A percentile compares a stretch with the other conserved stretches of the same genome.
These are phyloP conservation scores for Xylaria digitata DNA, from an alignment of 2,329 filamentous ascomycete genomes.

Conservation along the genomic window DNA sequence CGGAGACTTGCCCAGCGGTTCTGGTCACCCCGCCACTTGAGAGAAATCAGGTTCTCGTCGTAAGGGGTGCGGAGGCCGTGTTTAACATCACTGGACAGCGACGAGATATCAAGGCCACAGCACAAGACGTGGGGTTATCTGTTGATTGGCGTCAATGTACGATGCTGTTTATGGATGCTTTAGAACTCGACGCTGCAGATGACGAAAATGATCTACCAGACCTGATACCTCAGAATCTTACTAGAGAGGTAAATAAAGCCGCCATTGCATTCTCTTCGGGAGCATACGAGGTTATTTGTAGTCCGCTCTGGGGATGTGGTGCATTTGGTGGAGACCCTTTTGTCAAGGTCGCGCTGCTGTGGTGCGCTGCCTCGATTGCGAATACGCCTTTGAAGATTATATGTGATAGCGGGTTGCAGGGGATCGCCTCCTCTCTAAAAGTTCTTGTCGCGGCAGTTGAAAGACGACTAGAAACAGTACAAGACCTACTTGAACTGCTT, in stretches of 20 bases:
- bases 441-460: not conserved
- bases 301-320: conserved; percentile 32
- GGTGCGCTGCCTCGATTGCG: conserved; percentile 22
- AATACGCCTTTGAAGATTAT: conserved; percentile 14
- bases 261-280: conserved; percentile 25
- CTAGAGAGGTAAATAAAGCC: conserved; percentile 18
- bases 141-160: conserved; percentile 20
- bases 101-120: conserved; percentile 12
- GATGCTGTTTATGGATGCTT: conserved; percentile 32
- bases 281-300: conserved; percentile 10
- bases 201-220: conserved; percentile 16
- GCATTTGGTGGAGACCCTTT: conserved; percentile 29
- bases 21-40: conserved; percentile 13
- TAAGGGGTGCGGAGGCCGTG: conserved; percentile 22
- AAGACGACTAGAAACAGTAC: not conserved
- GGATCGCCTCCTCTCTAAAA: not conserved
- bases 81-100: conserved; percentile 22
- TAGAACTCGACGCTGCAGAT: conserved; percentile 20
- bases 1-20: conserved; percentile 26
- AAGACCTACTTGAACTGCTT: conserved; percentile 11
- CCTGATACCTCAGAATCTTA: conserved; percentile 5
- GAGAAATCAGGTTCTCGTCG: conserved; percentile 18
- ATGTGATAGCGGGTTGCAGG: conserved; percentile 12
- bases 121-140: not conserved
- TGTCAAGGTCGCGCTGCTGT: conserved; percentile 26